phyloP scores from a whole-genome alignment of 2,329 filamentous ascomycete species.

The Emydomyces testavorans region DNA sequence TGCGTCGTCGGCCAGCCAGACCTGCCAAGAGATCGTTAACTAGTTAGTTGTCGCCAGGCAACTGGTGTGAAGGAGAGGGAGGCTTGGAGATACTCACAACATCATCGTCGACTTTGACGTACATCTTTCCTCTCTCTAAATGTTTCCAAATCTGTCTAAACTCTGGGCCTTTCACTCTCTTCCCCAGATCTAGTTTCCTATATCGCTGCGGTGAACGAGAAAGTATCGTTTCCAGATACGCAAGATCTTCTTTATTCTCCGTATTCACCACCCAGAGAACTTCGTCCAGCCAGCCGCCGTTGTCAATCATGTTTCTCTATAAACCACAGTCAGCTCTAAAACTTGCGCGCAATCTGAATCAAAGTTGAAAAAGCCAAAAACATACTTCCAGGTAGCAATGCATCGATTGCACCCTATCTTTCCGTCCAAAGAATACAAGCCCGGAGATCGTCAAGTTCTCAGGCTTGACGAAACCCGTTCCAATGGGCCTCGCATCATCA shows the following conservation, averaged over 20 bases:
- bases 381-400: slow-evolving; percentile 38
- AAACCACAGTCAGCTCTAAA: background rate
- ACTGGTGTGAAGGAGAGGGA: background rate
- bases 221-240: slow-evolving; percentile 31
- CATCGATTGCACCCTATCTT: slow-evolving; percentile 36
- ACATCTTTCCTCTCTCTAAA: slow-evolving; percentile 28
- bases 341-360: background rate
- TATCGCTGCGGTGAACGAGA: slow-evolving; percentile 33
- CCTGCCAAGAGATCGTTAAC: background rate
- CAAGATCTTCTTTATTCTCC: slow-evolving; percentile 27
- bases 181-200: slow-evolving; percentile 30
- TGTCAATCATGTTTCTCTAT: slow-evolving; percentile 8
- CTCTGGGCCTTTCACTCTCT: slow-evolving; percentile 28
- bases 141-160: slow-evolving; percentile 22
- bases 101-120: slow-evolving; percentile 39
- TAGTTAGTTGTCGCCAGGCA: background rate
- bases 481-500: background rate
- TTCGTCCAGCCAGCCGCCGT: slow-evolving; percentile 4
- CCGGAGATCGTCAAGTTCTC: slow-evolving; percentile 27
- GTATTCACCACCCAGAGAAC: slow-evolving; percentile 4
- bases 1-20: slow-evolving; percentile 12
- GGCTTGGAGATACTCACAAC: slow-evolving; percentile 20
- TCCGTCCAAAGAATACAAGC: slow-evolving; percentile 39
- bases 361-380: background rate
- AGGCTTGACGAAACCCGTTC: slow-evolving; percentile 5